Conservation (phyloP, 441 rosid genomes). For the Mallotus repandus region DNA sequence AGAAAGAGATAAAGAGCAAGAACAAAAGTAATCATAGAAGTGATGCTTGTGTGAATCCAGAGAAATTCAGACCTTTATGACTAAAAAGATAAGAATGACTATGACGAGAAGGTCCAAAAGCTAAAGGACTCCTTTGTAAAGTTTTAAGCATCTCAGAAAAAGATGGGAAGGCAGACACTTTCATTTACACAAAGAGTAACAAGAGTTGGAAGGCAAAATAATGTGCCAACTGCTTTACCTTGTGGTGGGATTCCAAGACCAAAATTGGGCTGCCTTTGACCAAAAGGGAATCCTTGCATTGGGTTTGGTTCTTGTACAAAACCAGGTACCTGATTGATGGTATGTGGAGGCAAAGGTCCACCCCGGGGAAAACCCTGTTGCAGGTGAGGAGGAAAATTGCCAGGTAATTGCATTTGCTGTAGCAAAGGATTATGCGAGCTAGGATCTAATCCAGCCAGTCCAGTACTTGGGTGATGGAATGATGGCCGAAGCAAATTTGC, state of each 20-base stretch:
- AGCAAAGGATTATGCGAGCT: conserved; percentile 50
- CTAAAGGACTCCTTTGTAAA: neutral
- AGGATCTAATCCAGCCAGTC: conserved; percentile 61
- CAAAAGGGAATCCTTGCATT: conserved; percentile 64
- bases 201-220: neutral
- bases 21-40: neutral
- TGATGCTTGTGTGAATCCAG: neutral
- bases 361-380: conserved; percentile 60
- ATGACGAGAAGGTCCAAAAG: neutral
- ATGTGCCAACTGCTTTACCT: conserved; percentile 38
- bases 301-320: conserved; percentile 54
- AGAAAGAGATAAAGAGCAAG: neutral
- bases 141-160: neutral
- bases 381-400: conserved; percentile 60
- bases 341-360: conserved; percentile 42
- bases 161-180: neutral
- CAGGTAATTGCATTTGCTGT: conserved; percentile 68
- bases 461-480: conserved; percentile 53
- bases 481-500: conserved; percentile 61
- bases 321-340: conserved; percentile 56
- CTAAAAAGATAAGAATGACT: neutral
- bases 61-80: neutral
- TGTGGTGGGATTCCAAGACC: conserved; percentile 48
- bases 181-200: neutral
- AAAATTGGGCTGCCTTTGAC: conserved; percentile 62